phyloP scores from a whole-genome alignment of 2,329 filamentous ascomycete species.

The Chaetomiaceae sp. region DNA sequence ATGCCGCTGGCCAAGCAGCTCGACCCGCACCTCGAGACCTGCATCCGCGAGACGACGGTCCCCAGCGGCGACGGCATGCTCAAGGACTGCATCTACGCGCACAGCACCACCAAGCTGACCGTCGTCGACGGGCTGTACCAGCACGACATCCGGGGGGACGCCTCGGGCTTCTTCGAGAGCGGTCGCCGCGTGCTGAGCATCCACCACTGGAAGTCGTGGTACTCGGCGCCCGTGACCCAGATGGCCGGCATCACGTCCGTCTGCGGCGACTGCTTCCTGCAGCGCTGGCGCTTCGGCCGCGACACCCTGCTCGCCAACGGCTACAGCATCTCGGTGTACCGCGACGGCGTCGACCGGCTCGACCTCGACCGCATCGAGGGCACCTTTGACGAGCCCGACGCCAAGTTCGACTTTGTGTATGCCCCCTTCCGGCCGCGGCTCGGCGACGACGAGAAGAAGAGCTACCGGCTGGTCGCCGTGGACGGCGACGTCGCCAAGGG shows the following conservation, averaged over 20 bases:
- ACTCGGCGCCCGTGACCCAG: conserved; percentile 45
- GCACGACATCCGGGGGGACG: conserved; percentile 52
- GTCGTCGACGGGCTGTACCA: conserved; percentile 53
- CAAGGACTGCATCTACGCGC: conserved; percentile 52
- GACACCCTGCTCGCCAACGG: conserved; percentile 55
- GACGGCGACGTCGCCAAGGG: conserved; percentile 20
- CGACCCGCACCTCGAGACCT: conserved; percentile 44
- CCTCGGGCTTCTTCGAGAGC: conserved; percentile 57
- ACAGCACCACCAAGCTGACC: conserved; percentile 52
- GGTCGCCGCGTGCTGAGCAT: conserved; percentile 51
- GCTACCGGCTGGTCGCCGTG: conserved; percentile 44
- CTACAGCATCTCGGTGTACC: conserved; percentile 52
- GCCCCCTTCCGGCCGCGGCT: conserved; percentile 45
- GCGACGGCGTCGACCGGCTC: conserved; percentile 32
- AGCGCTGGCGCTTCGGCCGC: conserved; percentile 46
- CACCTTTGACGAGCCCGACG: conserved; percentile 47
- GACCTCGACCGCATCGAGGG: conserved; percentile 48
- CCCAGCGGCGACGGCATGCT: conserved; percentile 52
- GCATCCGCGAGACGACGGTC: conserved; percentile 41
- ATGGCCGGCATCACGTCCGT: conserved; percentile 46
- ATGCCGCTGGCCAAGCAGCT: conserved; percentile 48
- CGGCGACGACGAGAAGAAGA: conserved; percentile 44
- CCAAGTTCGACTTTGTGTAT: conserved; percentile 48
- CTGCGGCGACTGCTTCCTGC: conserved; percentile 58
- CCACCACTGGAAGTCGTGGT: conserved; percentile 63